These are phyloP conservation scores for Dittrichia graveolens DNA, from an alignment of 129 eudicot genomes.

Conservation along the genomic window DNA sequence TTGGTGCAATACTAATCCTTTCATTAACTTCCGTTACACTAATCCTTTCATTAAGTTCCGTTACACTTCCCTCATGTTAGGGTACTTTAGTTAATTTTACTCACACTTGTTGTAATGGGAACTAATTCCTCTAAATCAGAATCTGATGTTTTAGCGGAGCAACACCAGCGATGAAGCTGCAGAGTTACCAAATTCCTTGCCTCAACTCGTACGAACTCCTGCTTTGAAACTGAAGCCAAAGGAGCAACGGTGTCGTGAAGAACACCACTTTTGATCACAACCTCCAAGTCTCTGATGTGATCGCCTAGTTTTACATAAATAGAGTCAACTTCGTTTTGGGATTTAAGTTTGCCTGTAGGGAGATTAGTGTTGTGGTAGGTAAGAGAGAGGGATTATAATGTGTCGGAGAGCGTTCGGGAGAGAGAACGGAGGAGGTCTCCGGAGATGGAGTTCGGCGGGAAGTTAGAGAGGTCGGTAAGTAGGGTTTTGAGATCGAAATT, in stretches of 20 bases:
- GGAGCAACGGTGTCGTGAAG: constrained; percentile 26
- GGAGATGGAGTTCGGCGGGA: constrained; percentile 37
- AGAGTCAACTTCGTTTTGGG: constrained; percentile 69
- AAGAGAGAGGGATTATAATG: constrained; percentile 42
- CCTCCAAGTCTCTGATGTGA: constrained; percentile 42
- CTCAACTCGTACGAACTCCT: constrained; percentile 49
- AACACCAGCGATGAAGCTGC: too few relatives aligned
- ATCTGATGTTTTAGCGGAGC: background rate
- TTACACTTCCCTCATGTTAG: too few relatives aligned
- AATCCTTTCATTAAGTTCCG: too few relatives aligned
- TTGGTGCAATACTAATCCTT: too few relatives aligned
- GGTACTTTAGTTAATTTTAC: too few relatives aligned
- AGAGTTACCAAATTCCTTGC: constrained; percentile 54
- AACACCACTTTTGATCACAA: constrained; percentile 47
- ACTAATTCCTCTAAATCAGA: background rate
- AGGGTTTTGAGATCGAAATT: constrained; percentile 44
- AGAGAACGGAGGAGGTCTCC: constrained; percentile 49
- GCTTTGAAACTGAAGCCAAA: background rate
- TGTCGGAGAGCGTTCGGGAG: constrained; percentile 39
- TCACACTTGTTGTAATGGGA: constrained; percentile 1
- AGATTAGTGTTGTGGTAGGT: constrained; percentile 46
- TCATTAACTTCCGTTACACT: too few relatives aligned
- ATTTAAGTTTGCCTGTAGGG: constrained; percentile 59
- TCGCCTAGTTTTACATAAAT: constrained; percentile 47
- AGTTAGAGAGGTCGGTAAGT: constrained; percentile 42